A percentile compares a stretch with the other conserved stretches of the same genome.
These are phyloP conservation scores for Phanerochaete carnosa DNA, from an alignment of 768 basidiomycete species.

Conservation along the genomic window DNA sequence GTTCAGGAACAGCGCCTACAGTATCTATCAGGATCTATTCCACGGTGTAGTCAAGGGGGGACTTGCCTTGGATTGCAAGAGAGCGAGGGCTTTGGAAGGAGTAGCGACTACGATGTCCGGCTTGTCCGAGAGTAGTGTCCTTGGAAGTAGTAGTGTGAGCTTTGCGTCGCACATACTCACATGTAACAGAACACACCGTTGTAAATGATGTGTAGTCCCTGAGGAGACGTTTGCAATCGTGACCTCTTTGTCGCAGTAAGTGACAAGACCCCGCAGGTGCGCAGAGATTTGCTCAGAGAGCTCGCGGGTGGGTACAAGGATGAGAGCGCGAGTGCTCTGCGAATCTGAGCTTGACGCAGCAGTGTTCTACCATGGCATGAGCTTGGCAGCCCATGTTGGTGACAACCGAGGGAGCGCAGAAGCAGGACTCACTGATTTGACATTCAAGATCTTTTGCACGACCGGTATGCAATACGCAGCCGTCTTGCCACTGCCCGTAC, in stretches of 20 bases:
- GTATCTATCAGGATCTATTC: not conserved
- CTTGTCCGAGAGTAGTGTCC: slow-evolving; percentile 57
- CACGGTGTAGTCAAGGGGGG: not conserved
- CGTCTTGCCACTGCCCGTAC: slow-evolving; percentile 97
- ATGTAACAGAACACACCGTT: slow-evolving; percentile 45
- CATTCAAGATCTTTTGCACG: slow-evolving; percentile 80
- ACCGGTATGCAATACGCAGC: slow-evolving; percentile 93
- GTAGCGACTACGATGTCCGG: slow-evolving; percentile 82
- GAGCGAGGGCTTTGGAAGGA: slow-evolving; percentile 63
- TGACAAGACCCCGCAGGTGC: slow-evolving; percentile 60
- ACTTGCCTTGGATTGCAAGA: slow-evolving; percentile 68
- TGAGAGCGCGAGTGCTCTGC: slow-evolving; percentile 66
- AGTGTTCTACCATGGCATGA: not conserved
- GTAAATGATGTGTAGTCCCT: slow-evolving; percentile 66
- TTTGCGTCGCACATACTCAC: not conserved
- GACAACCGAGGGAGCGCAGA: not conserved
- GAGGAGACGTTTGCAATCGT: slow-evolving; percentile 72
- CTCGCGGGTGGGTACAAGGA: slow-evolving; percentile 90
- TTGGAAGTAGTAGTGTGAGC: slow-evolving; percentile 21
- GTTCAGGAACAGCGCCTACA: slow-evolving; percentile 59
- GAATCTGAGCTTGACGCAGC: not conserved
- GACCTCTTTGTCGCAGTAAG: slow-evolving; percentile 80
- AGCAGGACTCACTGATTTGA: slow-evolving; percentile 65
- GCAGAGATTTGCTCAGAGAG: slow-evolving; percentile 85
- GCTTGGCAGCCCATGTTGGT: not conserved